These are phyloP conservation scores for Populus ilicifolia DNA, from an alignment of 345 rosid genomes.

Conservation along the genomic window DNA sequence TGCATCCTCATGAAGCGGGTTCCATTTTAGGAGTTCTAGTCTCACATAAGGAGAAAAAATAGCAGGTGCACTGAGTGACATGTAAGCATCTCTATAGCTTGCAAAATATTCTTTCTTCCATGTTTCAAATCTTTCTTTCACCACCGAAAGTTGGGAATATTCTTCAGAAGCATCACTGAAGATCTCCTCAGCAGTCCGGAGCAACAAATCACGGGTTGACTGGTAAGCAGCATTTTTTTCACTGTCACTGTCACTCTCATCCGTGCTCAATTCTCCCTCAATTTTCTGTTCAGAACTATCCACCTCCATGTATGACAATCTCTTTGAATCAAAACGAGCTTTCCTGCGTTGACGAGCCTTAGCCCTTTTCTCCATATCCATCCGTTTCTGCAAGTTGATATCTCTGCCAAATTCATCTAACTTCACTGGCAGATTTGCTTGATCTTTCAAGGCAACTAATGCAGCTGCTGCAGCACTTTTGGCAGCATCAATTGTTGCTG, in stretches of 20 bases:
- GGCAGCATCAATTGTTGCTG: constrained; percentile 60
- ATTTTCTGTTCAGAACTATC: constrained; percentile 54
- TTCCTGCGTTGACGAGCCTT: constrained; percentile 74
- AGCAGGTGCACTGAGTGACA: constrained; percentile 77
- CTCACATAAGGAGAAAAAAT: constrained; percentile 93
- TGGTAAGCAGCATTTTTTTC: constrained; percentile 66
- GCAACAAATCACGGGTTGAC: constrained; percentile 60
- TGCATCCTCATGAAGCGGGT: constrained; percentile 72
- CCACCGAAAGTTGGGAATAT: constrained; percentile 71
- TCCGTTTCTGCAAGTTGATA: constrained; percentile 72
- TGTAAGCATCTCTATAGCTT: constrained; percentile 82
- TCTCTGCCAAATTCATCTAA: constrained; percentile 98
- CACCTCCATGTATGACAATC: constrained; percentile 61
- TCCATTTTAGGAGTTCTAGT: constrained; percentile 90
- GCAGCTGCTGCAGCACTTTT: constrained; percentile 77
- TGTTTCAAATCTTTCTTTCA: constrained; percentile 74
- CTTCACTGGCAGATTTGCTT: constrained; percentile 56
- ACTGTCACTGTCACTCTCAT: constrained; percentile 91
- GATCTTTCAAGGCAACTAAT: constrained; percentile 52
- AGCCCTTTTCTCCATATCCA: constrained; percentile 76
- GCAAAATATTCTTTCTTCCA: constrained; percentile 80
- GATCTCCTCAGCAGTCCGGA: constrained; percentile 69
- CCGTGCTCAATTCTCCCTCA: constrained; percentile 97
- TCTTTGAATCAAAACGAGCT: constrained; percentile 63
- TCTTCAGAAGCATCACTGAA: constrained; percentile 92